Evolutionary conservation across 495 filamentous ascomycete species (phyloP).

Genomic region (Sabuloglossum arenarium): DNA sequence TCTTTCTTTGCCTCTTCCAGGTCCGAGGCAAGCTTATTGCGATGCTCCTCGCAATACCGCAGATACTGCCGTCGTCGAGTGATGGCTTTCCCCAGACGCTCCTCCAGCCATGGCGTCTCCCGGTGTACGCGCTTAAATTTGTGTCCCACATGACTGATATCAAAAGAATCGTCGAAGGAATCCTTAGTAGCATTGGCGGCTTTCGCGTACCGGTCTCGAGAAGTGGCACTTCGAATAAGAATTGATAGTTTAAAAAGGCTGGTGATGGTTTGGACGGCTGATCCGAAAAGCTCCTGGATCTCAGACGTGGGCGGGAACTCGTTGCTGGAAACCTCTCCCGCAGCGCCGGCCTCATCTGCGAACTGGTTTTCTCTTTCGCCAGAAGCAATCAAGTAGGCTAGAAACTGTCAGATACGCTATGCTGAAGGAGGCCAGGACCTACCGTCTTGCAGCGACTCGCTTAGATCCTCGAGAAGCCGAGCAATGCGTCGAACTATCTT

Average conservation of each 20-base stretch:
- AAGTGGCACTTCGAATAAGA: constrained; percentile 16
- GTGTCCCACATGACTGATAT: neutral
- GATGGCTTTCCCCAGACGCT: neutral
- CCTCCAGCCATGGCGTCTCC: neutral
- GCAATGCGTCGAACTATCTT: neutral
- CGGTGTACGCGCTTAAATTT: neutral
- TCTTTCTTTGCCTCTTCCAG: too few species aligned
- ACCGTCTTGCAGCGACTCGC: neutral
- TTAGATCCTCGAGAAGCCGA: neutral
- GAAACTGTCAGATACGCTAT: neutral
- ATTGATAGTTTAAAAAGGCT: constrained; percentile 18
- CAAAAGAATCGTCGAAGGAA: neutral
- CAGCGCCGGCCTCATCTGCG: neutral
- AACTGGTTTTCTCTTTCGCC: neutral
- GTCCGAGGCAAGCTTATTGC: neutral
- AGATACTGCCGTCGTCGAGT: neutral
- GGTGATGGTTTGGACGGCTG: constrained; percentile 11
- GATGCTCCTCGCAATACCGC: neutral
- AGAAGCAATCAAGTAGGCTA: neutral
- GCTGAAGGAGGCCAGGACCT: neutral
- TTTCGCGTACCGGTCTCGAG: constrained; percentile 20
- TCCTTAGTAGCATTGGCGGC: neutral
- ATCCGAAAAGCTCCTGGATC: constrained; percentile 7
- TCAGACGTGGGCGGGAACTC: neutral
- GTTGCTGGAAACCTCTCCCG: neutral